Conservation (phyloP, 768 basidiomycete species). For the Kwoniella pini region DNA sequence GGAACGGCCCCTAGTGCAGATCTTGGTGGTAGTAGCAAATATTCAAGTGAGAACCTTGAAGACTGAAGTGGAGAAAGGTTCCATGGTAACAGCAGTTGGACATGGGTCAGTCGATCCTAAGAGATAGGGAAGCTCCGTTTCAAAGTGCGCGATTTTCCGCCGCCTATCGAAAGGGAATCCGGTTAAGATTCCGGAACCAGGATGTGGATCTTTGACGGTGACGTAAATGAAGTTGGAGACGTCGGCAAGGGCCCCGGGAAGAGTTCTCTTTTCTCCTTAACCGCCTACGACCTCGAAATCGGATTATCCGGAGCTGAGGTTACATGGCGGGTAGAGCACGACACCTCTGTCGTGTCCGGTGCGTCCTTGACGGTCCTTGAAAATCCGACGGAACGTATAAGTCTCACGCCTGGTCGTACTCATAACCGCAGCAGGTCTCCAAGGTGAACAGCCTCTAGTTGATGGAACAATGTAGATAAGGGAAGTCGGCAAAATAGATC, state of each 20-base stretch:
- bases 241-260: constrained; percentile 71
- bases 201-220: constrained; percentile 63
- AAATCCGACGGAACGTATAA: constrained; percentile 75
- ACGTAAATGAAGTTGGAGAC: constrained; percentile 67
- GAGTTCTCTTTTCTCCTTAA: constrained; percentile 79
- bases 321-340: constrained; percentile 70
- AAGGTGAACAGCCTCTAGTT: constrained; percentile 79
- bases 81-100: constrained; percentile 83
- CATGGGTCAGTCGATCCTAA: constrained; percentile 84
- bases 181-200: constrained; percentile 77
- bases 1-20: constrained; percentile 79
- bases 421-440: constrained; percentile 75
- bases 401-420: constrained; percentile 72
- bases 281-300: constrained; percentile 72
- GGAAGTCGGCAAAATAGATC: constrained; percentile 79
- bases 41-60: constrained; percentile 82
- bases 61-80: constrained; percentile 88
- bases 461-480: constrained; percentile 78
- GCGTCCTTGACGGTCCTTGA: constrained; percentile 75
- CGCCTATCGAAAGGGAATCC: constrained; percentile 76
- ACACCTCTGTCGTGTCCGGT: constrained; percentile 72
- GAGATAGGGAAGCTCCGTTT: constrained; percentile 74
- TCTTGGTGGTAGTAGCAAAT: constrained; percentile 88
- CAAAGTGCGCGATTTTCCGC: constrained; percentile 66
- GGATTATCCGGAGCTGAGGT: constrained; percentile 73